Conservation (phyloP, 768 basidiomycete species). For the Serpula lacrymans region DNA sequence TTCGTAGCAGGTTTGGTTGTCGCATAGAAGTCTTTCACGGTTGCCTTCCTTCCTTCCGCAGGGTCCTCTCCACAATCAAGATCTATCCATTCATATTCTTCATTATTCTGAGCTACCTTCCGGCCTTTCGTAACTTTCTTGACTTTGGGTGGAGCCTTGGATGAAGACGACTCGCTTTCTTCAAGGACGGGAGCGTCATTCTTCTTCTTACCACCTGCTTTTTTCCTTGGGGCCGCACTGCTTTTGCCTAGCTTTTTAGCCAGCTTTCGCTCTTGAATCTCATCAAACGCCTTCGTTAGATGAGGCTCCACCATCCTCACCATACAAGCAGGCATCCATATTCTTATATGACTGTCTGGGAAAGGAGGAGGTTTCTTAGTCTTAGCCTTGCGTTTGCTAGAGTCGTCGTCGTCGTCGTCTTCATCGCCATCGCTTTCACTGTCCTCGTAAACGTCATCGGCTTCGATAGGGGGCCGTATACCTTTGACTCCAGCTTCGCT, state of each 20-base stretch:
- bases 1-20: constrained; percentile 1
- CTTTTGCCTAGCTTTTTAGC: constrained; percentile 49
- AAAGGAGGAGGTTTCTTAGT: constrained; percentile 41
- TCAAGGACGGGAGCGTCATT: constrained; percentile 13
- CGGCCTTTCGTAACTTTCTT: background rate
- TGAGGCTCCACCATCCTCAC: constrained; percentile 62
- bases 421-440: constrained; percentile 52
- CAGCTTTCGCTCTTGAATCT: constrained; percentile 41
- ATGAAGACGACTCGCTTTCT: constrained; percentile 6
- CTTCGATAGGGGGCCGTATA: constrained; percentile 42
- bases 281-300: constrained; percentile 62
- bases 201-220: constrained; percentile 9
- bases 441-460: constrained; percentile 44
- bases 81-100: background rate
- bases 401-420: constrained; percentile 28
- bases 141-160: constrained; percentile 1
- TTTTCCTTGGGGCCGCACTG: constrained; percentile 9
- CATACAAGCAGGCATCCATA: constrained; percentile 87
- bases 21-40: constrained; percentile 10
- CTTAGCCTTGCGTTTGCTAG: constrained; percentile 27
- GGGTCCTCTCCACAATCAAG: constrained; percentile 2
- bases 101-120: background rate
- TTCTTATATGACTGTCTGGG: constrained; percentile 52
- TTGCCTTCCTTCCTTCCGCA: constrained; percentile 12
- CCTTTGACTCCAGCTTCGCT: constrained; percentile 68